A percentile compares a stretch with the other conserved stretches of the same genome.
Evolutionary conservation across 495 filamentous ascomycete genomes (phyloP).

Genomic region (Hyaloscypha finlandica): DNA sequence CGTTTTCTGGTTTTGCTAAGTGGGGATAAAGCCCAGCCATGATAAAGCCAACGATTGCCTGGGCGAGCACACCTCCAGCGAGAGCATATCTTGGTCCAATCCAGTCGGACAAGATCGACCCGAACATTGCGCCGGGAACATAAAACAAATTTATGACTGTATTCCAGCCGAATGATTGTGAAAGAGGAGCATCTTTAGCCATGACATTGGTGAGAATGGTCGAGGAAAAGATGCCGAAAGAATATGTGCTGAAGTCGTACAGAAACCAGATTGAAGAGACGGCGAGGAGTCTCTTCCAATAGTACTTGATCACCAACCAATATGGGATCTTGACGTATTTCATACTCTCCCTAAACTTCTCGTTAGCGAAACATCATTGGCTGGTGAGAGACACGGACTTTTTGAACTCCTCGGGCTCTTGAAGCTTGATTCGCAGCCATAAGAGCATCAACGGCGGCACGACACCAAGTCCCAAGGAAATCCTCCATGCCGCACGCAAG

Average conservation of each 20-base stretch:
- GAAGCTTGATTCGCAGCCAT: constrained; percentile 70
- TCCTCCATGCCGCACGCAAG: constrained; percentile 72
- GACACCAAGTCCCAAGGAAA: constrained; percentile 75
- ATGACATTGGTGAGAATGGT: constrained; percentile 69
- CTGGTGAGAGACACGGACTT: constrained; percentile 16
- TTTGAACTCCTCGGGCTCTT: constrained; percentile 84
- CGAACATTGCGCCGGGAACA: constrained; percentile 76
- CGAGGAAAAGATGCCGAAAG: constrained; percentile 77
- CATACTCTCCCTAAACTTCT: constrained; percentile 43
- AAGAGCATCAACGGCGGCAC: constrained; percentile 77
- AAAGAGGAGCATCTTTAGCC: constrained; percentile 56
- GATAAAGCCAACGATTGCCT: constrained; percentile 81
- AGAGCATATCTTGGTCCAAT: constrained; percentile 75
- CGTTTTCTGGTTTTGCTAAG: constrained; percentile 60
- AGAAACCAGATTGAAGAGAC: constrained; percentile 90
- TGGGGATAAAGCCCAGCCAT: constrained; percentile 76
- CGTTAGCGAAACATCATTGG: constrained; percentile 17
- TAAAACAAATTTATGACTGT: constrained; percentile 85
- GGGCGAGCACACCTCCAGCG: constrained; percentile 62
- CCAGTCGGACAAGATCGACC: constrained; percentile 70
- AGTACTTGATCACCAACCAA: constrained; percentile 53
- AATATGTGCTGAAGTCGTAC: constrained; percentile 74
- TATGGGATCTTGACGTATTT: constrained; percentile 57
- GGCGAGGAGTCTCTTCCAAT: constrained; percentile 61
- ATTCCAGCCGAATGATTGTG: constrained; percentile 81